These are phyloP conservation scores for Spongispora temasekensis DNA, from an alignment of 1,284 basidiomycete genomes.

Conservation along the genomic window DNA sequence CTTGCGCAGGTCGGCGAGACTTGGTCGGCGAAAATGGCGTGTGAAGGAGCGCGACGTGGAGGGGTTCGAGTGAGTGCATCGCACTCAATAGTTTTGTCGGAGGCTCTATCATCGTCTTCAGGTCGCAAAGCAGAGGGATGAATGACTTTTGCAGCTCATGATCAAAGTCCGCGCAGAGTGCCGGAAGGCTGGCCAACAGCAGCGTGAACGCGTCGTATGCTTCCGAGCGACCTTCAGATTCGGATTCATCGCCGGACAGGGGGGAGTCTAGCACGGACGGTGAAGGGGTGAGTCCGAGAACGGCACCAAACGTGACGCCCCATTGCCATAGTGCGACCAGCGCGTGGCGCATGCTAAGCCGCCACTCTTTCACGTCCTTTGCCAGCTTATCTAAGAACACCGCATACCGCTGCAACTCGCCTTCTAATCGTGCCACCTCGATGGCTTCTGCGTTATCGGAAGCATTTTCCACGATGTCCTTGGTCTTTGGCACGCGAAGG, in stretches of 20 bases:
- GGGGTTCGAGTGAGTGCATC: constrained; percentile 68
- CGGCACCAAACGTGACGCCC: constrained; percentile 63
- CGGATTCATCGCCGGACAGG: constrained; percentile 14
- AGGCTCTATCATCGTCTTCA: constrained; percentile 57
- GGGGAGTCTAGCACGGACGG: constrained; percentile 29
- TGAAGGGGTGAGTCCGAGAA: constrained; percentile 61
- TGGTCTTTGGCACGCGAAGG: constrained; percentile 34
- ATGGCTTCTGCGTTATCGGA: constrained; percentile 49
- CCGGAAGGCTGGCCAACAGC: constrained; percentile 56
- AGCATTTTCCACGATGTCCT: constrained; percentile 27
- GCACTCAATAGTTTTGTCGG: constrained; percentile 67
- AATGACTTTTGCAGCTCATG: constrained; percentile 52
- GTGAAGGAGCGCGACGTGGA: constrained; percentile 65
- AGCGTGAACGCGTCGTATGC: constrained; percentile 73
- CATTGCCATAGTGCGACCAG: constrained; percentile 50
- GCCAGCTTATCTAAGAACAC: constrained; percentile 60
- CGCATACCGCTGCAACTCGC: constrained; percentile 53
- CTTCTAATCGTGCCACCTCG: constrained; percentile 55
- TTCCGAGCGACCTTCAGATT: constrained; percentile 44
- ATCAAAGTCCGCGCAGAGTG: constrained; percentile 55
- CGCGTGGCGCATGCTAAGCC: constrained; percentile 39
- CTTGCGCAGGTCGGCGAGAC: constrained; percentile 61
- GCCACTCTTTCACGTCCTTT: constrained; percentile 62
- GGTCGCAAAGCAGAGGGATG: constrained; percentile 53
- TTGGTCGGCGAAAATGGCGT: constrained; percentile 49